A percentile compares a stretch with the other conserved stretches of the same genome.
Conservation (phyloP, 1,284 basidiomycete species). For the Heliocybe sulcata region DNA sequence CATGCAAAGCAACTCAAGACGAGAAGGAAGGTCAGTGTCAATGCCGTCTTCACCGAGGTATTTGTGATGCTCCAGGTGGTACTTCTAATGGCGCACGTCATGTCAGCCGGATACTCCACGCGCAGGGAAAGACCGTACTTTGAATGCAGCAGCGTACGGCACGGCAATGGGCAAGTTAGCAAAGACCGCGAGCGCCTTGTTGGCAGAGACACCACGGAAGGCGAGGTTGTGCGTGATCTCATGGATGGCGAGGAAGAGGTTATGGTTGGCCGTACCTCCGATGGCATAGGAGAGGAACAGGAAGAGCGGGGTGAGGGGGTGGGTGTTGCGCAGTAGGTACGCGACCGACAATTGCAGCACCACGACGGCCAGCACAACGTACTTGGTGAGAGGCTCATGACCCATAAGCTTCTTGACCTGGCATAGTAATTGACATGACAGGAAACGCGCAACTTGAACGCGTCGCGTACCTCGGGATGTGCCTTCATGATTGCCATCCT, state of each 20-base stretch:
- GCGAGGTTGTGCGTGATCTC: constrained; percentile 98
- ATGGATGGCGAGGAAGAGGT: constrained; percentile 95
- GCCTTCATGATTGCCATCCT: constrained; percentile 89
- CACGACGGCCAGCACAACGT: constrained; percentile 77
- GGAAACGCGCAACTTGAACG: neutral
- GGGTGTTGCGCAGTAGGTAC: constrained; percentile 55
- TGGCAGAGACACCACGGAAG: constrained; percentile 78
- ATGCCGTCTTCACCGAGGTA: constrained; percentile 94
- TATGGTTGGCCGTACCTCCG: constrained; percentile 95
- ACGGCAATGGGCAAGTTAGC: constrained; percentile 92
- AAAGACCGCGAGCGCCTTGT: constrained; percentile 85
- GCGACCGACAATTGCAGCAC: constrained; percentile 69
- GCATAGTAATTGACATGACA: neutral
- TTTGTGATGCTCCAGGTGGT: constrained; percentile 95
- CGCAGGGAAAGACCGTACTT: constrained; percentile 38
- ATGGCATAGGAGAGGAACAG: constrained; percentile 78
- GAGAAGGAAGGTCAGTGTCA: constrained; percentile 91
- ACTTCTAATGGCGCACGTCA: constrained; percentile 42
- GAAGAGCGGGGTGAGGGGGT: constrained; percentile 68
- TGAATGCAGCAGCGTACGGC: constrained; percentile 95
- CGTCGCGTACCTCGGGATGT: constrained; percentile 75
- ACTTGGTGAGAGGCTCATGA: constrained; percentile 86
- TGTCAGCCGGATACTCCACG: neutral
- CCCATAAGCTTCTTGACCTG: constrained; percentile 95
- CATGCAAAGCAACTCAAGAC: constrained; percentile 77